Evolutionary conservation across 2,329 filamentous ascomycete genomes (phyloP).

Genomic region (Ambrosiella beaveri): DNA sequence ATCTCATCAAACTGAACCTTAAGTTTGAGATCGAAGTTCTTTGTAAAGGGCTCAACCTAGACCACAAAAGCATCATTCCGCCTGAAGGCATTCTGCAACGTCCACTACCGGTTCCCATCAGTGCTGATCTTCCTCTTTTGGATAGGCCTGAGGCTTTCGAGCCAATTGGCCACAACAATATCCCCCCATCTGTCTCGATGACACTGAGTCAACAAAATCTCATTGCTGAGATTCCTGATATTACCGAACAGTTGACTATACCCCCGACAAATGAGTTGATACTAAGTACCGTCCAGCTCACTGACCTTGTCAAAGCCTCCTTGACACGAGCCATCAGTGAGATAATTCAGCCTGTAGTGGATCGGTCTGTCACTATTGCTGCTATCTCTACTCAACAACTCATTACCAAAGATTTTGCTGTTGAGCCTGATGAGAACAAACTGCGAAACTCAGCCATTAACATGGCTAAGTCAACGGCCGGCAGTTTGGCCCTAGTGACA

Average conservation of each 20-base stretch:
- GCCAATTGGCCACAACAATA: conserved; percentile 59
- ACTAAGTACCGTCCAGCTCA: conserved; percentile 48
- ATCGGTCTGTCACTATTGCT: conserved; percentile 92
- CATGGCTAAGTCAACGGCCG: conserved; percentile 88
- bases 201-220: conserved; percentile 65
- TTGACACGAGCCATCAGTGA: conserved; percentile 83
- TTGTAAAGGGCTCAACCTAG: conserved; percentile 80
- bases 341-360: conserved; percentile 94
- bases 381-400: conserved; percentile 93
- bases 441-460: conserved; percentile 74
- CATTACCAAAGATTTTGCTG: conserved; percentile 89
- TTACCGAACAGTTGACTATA: conserved; percentile 61
- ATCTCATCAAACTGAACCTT: conserved; percentile 89
- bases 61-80: conserved; percentile 80
- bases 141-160: conserved; percentile 70
- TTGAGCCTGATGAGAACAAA: conserved; percentile 76
- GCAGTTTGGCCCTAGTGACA: conserved; percentile 87
- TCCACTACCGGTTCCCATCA: conserved; percentile 20
- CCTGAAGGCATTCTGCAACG: conserved; percentile 73
- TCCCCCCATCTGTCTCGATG: conserved; percentile 49
- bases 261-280: conserved; percentile 69
- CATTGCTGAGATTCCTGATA: conserved; percentile 65
- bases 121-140: conserved; percentile 43
- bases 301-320: conserved; percentile 67
- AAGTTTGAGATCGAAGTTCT: conserved; percentile 98